Evolutionary conservation across 2,329 filamentous ascomycete genomes (phyloP), one percentile per base, ranked within the genome.

Genomic region (Mycosphaerella sp.): DNA sequence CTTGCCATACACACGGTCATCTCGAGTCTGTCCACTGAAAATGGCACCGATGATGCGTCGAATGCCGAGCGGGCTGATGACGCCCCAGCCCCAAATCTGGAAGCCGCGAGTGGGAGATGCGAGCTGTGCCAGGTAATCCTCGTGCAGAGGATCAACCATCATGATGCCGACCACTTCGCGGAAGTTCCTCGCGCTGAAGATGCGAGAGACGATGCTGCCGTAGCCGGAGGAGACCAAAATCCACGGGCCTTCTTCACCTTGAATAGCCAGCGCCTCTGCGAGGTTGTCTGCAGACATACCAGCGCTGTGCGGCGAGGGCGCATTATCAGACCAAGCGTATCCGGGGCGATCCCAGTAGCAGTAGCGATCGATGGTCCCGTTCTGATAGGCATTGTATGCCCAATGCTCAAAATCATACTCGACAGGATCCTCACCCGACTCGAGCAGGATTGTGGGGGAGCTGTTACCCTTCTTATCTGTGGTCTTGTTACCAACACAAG

Each of bases 331-430:
- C 84, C 89, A 95, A 6, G 81, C 92, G 53, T 92, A 80, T 1
- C 93, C 93, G 0, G 93, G 93, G 21, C 93, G 86, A 69, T 98
- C 93, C 68, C 89, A 91, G 71, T 95, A 96, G 77, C 93, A 98
- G 74, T 95, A 97, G 56, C 92, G 84, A 53, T 78, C 76, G 63
- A 98, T 93, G 44, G 86, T 87, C 39, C 89, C 88, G 64, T 93
- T 93, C 59, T 82, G 77, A 60, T 90, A 76, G 1, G 87, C 84
- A 52, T 83, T 78, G 55, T 90, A 82, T 9, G 89, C 87, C 73
- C 95, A 89, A 51, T 84, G 80, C 73, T 90, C 86, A 52, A 98
- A 78, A 6, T 85, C 83, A 62, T 87, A 76, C 69, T 95, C 90
- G 12, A 89, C 84, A 0, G 92, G 84, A 21, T 80, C 75, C 65